Evolutionary conservation across 129 eudicot species (phyloP), one percentile per base, ranked within the genome.

Genomic region (Centella asiatica): DNA sequence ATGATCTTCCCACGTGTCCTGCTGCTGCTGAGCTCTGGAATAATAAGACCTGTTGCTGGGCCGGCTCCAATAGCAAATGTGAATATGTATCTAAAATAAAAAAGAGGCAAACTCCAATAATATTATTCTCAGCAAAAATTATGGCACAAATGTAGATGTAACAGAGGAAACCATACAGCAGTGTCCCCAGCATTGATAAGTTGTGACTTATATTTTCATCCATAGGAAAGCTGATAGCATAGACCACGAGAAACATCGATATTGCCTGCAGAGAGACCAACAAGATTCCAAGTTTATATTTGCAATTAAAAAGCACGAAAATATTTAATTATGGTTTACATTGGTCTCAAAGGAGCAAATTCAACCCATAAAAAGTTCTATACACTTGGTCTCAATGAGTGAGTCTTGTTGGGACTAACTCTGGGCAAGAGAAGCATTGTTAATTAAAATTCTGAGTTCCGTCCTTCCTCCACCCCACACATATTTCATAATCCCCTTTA

Each of bases 1-100:
- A 88, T 77, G 56, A 88, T 82, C 72, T 81, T 88, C 60, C 87
- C 94, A n/a, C 90, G 89, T 67, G 89, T 82, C 80, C 87, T 85
- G 78, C 83, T 82, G 74, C 94, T 85, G 78, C 94, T 85, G 54
- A 88, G 94, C 79, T 88, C 94, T 57, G 96, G 96, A 74, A 88
- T 88, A 50, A 88, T 71, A 57, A 88, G 75, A 54, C 97, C 97
- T 0, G 97, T 88, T 54, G 77, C 87, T 57, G 97, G 97, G 34
- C 97, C 97, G 58, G 94, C 94, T 77, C 97, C 94, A 37, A 77
- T 65, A 25, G 97, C 89, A 77, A 66, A 88, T 45, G 77, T 63
- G 67, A 77, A 85, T 48, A 88, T 88, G 70, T 85, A 88, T 90
- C 97, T 88, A 66, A 25, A 64, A 59, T 52, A 44, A 14, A 42